Base-by-base conservation (phyloP, 2,329 filamentous ascomycete genomes). In the Pseudogymnoascus sp. region DNA sequence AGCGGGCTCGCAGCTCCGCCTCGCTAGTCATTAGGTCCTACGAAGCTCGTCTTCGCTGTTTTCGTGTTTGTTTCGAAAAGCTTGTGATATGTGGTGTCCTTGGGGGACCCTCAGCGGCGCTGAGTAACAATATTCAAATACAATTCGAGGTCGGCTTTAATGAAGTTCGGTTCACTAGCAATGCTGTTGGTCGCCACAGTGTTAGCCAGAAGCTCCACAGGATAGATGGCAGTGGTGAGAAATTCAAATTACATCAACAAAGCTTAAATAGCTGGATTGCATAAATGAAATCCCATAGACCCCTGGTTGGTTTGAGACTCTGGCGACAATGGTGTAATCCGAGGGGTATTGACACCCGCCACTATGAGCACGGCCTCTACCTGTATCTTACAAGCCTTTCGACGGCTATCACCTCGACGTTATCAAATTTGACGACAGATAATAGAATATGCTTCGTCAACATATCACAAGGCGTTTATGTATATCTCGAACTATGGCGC, bases 1-100 rank as follows among this genome's bases (percentile, higher is more conserved):
- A 60, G 33, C 58, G 58, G 14, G 33, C 58, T 60, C 58, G 33
- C 19, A 39, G 58, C 58, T 60, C 58, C 58, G 58, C 58, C 35
- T 60, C 58, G 12, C 35, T 60, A 38, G 58, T 31, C 58, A 60
- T 60, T 21, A 31, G 49, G 29, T 10, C 29, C 11, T 5, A 55
- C 10, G n/a, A 6, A 55, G 26, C 16, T 33, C 29, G 29, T 35
- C 10, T 33, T 35, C 16, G 3, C 8, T 33, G 33, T 55, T 55
- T 8, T 33, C 26, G 49, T 55, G 6, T 35, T 31, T 33, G 10
- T 55, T 55, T 33, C 8, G 49, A 21, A 10, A 21, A 14, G 10
- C 10, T 33, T 35, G 49, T 33, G 26, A 7, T 55, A 21, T 55
- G 16, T 14, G 29, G 8, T 33, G 16, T 55, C 19, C 29, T 16